Evolutionary conservation across 2,329 filamentous ascomycete genomes (phyloP).

Genomic region (Xylariaceae sp.): DNA sequence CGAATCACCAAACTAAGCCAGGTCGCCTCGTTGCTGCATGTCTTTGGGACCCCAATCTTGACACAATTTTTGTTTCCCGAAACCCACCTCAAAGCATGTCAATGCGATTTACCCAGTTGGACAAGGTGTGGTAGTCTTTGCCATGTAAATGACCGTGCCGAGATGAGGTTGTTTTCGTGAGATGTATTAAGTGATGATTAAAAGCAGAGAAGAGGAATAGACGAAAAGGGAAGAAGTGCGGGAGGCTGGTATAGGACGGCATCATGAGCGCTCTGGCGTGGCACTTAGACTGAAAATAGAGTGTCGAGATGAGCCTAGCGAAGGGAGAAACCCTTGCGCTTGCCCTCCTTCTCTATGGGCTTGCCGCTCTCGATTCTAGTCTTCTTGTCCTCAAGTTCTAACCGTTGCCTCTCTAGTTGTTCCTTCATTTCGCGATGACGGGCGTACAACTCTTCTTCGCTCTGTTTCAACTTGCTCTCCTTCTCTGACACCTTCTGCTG

Average conservation of each 20-base stretch:
- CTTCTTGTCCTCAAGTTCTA: constrained; percentile 99
- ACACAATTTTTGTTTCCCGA: constrained; percentile 15
- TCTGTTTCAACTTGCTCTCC: constrained; percentile 99
- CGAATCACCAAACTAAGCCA: constrained; percentile 22
- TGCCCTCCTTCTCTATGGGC: constrained; percentile 94
- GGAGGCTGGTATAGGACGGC: constrained; percentile 55
- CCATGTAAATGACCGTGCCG: constrained; percentile 23
- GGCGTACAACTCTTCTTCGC: constrained; percentile 97
- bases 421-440: constrained; percentile 99
- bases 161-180: constrained; percentile 31
- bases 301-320: constrained; percentile 55
- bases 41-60: not conserved
- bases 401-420: constrained; percentile 89
- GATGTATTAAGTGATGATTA: constrained; percentile 44
- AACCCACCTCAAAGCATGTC: constrained; percentile 19
- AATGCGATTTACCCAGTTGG: constrained; percentile 6
- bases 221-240: constrained; percentile 45
- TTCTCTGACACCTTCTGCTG: constrained; percentile 99
- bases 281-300: constrained; percentile 40
- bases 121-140: constrained; percentile 5
- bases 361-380: constrained; percentile 87
- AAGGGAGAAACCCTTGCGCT: constrained; percentile 99
- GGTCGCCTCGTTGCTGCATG: constrained; percentile 4
- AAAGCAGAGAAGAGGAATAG: constrained; percentile 38
- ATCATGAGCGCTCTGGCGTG: constrained; percentile 55